phyloP scores from a whole-genome alignment of 2,329 filamentous ascomycete genomes.

The Epichloe scottii region DNA sequence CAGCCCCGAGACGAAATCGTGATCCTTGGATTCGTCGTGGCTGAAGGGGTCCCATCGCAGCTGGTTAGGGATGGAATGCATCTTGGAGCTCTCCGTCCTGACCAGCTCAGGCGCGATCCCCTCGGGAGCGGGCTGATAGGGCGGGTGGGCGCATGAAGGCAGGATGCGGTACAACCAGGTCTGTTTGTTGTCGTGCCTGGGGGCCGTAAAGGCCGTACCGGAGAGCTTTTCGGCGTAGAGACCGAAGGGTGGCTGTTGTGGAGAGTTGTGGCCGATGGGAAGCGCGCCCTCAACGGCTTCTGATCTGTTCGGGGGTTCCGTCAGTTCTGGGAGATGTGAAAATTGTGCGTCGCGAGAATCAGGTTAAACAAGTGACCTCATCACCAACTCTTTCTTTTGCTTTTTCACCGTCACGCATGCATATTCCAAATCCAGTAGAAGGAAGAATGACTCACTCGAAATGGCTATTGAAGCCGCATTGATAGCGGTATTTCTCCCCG shows the following conservation, averaged over 20 bases:
- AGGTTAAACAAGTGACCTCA: no score
- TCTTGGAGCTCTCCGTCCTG: conserved; percentile 14
- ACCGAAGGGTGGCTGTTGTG: conserved; percentile 65
- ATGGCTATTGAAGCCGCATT: conserved; percentile 65
- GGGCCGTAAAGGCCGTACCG: conserved; percentile 59
- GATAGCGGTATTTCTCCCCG: conserved; percentile 56
- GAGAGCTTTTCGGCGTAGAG: conserved; percentile 75
- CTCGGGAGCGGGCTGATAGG: conserved; percentile 35
- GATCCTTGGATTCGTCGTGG: conserved; percentile 41
- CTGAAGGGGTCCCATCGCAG: conserved; percentile 75
- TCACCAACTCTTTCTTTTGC: no score
- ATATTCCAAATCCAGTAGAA: not conserved
- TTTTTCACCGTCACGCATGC: no score
- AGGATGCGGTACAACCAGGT: conserved; percentile 61
- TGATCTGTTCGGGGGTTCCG: conserved; percentile 35
- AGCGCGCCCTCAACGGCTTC: conserved; percentile 66
- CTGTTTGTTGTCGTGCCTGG: conserved; percentile 55
- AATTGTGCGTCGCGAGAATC: no score
- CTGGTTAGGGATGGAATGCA: conserved; percentile 53
- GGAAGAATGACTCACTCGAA: conserved; percentile 49
- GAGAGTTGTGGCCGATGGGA: conserved; percentile 66
- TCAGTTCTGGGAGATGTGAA: not conserved
- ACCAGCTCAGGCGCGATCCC: conserved; percentile 6
- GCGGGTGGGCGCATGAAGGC: conserved; percentile 49
- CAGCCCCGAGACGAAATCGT: conserved; percentile 44